These are phyloP conservation scores for Monosporascus sp. DNA, from an alignment of 2,329 filamentous ascomycete genomes.

Conservation along the genomic window DNA sequence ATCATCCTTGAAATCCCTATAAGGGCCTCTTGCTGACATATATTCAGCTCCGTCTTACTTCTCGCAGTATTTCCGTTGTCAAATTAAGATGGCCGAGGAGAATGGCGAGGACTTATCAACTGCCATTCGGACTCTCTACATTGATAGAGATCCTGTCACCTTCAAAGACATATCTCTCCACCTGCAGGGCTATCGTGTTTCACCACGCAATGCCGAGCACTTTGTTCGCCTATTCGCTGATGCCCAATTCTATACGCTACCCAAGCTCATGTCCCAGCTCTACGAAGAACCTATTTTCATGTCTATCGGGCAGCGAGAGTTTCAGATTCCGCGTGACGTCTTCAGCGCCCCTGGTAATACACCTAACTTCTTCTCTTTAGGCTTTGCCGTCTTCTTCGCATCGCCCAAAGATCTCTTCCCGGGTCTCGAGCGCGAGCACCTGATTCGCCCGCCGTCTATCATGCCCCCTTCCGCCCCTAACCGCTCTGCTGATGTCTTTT, in stretches of 20 bases:
- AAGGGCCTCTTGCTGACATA: constrained; percentile 14
- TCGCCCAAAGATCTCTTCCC: constrained; percentile 77
- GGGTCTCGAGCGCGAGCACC: constrained; percentile 68
- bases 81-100: constrained; percentile 60
- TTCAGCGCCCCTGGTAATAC: constrained; percentile 81
- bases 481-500: constrained; percentile 77
- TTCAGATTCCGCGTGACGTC: constrained; percentile 83
- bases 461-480: constrained; percentile 75
- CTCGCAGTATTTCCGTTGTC: constrained; percentile 85
- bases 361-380: constrained; percentile 94
- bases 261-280: constrained; percentile 82
- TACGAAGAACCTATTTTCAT: constrained; percentile 91
- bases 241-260: constrained; percentile 89
- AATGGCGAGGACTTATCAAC: constrained; percentile 45
- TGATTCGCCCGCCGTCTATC: constrained; percentile 84
- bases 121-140: constrained; percentile 76
- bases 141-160: constrained; percentile 85
- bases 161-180: constrained; percentile 88
- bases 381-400: constrained; percentile 83
- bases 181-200: constrained; percentile 85
- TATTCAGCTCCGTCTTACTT: constrained; percentile 84
- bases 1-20: background rate
- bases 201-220: constrained; percentile 74
- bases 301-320: constrained; percentile 78
- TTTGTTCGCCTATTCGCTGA: constrained; percentile 92